Evolutionary conservation across 768 basidiomycete genomes (phyloP).

Genomic region (Trametes punicea): DNA sequence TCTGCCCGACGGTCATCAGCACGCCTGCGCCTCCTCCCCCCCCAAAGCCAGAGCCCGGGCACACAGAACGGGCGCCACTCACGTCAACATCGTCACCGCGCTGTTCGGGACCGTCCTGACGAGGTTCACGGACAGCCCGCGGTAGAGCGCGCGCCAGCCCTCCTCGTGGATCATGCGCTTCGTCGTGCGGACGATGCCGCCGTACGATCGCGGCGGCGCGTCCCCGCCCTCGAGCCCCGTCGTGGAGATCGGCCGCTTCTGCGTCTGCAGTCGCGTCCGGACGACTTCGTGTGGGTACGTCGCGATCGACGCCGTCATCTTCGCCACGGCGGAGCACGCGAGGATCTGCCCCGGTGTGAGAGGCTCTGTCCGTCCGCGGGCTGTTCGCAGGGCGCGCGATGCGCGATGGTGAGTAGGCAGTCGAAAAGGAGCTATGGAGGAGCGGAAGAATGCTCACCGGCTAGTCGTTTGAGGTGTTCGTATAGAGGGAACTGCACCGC

Average conservation of each 20-base stretch:
- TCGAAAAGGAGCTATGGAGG: neutral
- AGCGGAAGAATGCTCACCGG: conserved; percentile 63
- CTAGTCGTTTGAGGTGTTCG: conserved; percentile 83
- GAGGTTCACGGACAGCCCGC: conserved; percentile 91
- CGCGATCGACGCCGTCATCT: conserved; percentile 92
- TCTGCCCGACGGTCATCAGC: conserved; percentile 11
- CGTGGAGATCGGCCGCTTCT: conserved; percentile 54
- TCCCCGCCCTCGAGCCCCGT: conserved; percentile 56
- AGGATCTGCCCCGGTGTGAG: conserved; percentile 68
- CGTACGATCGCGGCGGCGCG: conserved; percentile 50
- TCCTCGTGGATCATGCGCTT: conserved; percentile 73
- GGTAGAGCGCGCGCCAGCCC: conserved; percentile 88
- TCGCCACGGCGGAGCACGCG: conserved; percentile 86
- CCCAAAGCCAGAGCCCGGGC: neutral
- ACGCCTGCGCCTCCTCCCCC: neutral
- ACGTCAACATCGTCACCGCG: conserved; percentile 95
- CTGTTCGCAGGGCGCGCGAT: conserved; percentile 36
- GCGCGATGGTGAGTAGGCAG: neutral
- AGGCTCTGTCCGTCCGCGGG: conserved; percentile 36
- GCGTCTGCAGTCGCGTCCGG: conserved; percentile 95
- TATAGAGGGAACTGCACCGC: conserved; percentile 98
- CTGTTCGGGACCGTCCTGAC: conserved; percentile 94
- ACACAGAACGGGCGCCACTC: conserved; percentile 33
- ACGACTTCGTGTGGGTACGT: conserved; percentile 99
- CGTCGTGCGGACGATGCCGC: conserved; percentile 74